These are phyloP conservation scores for Fragaria iinumae DNA, from an alignment of 306 rosid genomes.

Conservation along the genomic window DNA sequence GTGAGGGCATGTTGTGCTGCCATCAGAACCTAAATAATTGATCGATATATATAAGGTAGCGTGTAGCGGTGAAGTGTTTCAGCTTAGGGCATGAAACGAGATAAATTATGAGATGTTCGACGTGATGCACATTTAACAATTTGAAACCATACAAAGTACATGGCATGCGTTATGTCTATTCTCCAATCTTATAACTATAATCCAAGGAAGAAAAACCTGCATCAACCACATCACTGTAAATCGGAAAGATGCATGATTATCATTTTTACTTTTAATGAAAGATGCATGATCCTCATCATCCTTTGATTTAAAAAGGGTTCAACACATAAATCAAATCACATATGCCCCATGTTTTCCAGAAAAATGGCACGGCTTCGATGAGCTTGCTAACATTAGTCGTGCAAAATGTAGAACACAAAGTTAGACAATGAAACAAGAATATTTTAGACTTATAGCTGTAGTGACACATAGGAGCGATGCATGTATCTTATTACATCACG, in stretches of 20 bases:
- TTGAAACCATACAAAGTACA: background rate
- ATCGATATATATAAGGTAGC: background rate
- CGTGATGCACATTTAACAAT: constrained; percentile 14
- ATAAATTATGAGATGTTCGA: background rate
- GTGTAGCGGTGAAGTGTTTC: background rate
- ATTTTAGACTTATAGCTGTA: background rate
- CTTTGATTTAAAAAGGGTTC: background rate
- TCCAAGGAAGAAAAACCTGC: background rate
- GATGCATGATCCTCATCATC: background rate
- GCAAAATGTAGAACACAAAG: background rate
- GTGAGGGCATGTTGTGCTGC: background rate
- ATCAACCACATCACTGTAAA: background rate
- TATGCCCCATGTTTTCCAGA: too few species aligned
- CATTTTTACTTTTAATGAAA: too few species aligned
- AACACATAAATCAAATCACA: background rate
- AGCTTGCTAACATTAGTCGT: background rate
- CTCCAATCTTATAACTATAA: background rate
- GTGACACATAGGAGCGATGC: background rate
- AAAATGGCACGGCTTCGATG: background rate
- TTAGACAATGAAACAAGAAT: background rate
- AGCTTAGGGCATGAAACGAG: background rate
- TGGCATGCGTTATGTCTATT: background rate
- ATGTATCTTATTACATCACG: background rate
- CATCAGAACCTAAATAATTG: constrained; percentile 3
- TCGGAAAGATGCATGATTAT: background rate